Base-by-base conservation (phyloP, 768 basidiomycete species). In the Termitomyces bulborhizus region DNA sequence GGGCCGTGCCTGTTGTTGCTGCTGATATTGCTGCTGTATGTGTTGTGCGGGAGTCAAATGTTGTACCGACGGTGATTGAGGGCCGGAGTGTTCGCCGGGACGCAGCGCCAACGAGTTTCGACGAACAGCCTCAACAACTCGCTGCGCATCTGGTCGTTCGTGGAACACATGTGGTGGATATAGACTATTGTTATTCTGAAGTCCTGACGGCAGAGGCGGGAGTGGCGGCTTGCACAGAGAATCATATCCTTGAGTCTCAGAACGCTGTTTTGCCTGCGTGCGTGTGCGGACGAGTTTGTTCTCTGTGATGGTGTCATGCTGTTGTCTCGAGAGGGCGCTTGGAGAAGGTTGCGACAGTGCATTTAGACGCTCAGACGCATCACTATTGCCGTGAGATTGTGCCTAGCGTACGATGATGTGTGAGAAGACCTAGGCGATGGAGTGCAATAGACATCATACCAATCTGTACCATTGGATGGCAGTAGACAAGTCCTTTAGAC, bases 241-340 rank as follows among this genome's bases (percentile, higher is more conserved):
- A 39, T 54, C 46, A 39, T 39, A 53, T 7, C 47, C 64, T 39
- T 60, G 58, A 13, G 67, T 69, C 13, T 78, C 75, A 39, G 81
- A 80, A 24, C 84, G 74, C 62, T 84, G 73, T 58, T 82, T 81
- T 52, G 79, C 94, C 55, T 73, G 71, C 0, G 93, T 97, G 15
- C 92, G 82, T 58, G 84, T 88, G 1, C 95, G 78, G 7, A 95
- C 86, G 44, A 98, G 83, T 54, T 85, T 93, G 51, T 70, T 72
- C 63, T 93, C 86, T 7, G 93, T 88, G 58, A 90, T 80, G 0
- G 71, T 71, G 57, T 94, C 85, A 71, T 97, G 93, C 59, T 96
- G 88, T 53, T 82, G 75, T 18, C 93, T 76, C 0, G 89, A 88
- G 18, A 98, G 77, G 0, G 82, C 68, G 43, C 81, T 81, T 0